phyloP scores from a whole-genome alignment of 2,329 filamentous ascomycete genomes.

The Aspergillus sp. region DNA sequence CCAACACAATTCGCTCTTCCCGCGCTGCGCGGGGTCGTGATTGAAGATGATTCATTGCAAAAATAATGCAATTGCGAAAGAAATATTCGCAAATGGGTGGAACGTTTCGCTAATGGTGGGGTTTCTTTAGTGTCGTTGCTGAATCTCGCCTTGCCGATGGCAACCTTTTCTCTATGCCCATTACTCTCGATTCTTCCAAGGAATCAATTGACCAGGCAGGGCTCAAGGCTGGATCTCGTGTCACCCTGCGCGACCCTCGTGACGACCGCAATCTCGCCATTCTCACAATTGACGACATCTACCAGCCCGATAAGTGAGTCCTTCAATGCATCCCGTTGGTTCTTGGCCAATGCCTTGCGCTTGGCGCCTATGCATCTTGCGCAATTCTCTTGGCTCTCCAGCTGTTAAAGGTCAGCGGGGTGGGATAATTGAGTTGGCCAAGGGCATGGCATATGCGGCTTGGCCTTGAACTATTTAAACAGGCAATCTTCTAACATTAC shows the following conservation, averaged over 20 bases:
- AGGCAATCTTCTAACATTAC: slow-evolving; percentile 22
- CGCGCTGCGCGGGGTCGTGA: neutral
- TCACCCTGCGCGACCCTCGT: slow-evolving; percentile 91
- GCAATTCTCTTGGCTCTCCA: slow-evolving; percentile 3
- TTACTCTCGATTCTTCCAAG: slow-evolving; percentile 83
- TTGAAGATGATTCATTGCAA: slow-evolving; percentile 3
- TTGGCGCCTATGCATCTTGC: neutral
- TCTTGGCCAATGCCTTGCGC: slow-evolving; percentile 1
- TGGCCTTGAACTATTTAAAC: slow-evolving; percentile 22
- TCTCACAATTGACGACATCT: slow-evolving; percentile 91
- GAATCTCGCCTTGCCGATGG: slow-evolving; percentile 84
- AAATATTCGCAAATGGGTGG: neutral
- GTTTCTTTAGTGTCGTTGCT: slow-evolving; percentile 70
- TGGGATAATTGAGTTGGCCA: neutral
- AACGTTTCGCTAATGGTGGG: slow-evolving; percentile 14
- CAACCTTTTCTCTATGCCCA: slow-evolving; percentile 93
- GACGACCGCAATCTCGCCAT: slow-evolving; percentile 97
- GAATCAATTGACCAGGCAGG: slow-evolving; percentile 71
- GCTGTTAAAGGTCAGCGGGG: neutral
- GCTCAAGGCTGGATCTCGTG: slow-evolving; percentile 75
- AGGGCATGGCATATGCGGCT: neutral
- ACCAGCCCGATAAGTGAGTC: slow-evolving; percentile 88
- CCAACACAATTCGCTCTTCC: neutral
- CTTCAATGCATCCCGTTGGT: neutral
- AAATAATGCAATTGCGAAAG: slow-evolving; percentile 7